A percentile compares a stretch with the other conserved stretches of the same genome.
Conservation (phyloP, 2,329 filamentous ascomycete species). For the Fusarium paranaense region DNA sequence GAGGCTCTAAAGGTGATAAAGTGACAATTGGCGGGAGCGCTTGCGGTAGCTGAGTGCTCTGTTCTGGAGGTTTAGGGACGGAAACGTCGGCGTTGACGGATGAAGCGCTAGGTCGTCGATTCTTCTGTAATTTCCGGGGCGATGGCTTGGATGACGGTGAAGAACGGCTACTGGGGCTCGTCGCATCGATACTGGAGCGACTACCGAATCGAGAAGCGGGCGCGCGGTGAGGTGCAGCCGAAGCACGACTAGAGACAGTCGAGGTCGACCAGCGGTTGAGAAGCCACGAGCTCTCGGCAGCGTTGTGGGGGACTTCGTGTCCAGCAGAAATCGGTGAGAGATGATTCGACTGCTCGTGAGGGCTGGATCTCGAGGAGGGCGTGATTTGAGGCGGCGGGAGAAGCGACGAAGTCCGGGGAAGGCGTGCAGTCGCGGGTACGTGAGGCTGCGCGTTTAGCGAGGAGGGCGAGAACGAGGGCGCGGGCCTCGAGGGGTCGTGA, state of each 20-base stretch:
- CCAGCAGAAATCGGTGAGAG: constrained; percentile 32
- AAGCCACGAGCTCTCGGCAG: constrained; percentile 58
- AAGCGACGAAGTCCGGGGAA: constrained; percentile 58
- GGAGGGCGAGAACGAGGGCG: constrained; percentile 22
- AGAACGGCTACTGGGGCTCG: constrained; percentile 48
- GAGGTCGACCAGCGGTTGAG: constrained; percentile 67
- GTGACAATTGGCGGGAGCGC: constrained; percentile 42
- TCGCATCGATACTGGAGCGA: constrained; percentile 59
- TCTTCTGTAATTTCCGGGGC: constrained; percentile 54
- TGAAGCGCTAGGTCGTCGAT: constrained; percentile 47
- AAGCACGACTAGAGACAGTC: constrained; percentile 61
- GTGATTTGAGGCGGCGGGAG: constrained; percentile 53
- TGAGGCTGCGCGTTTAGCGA: constrained; percentile 42
- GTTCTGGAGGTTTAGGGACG: constrained; percentile 11
- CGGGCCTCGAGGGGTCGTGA: constrained; percentile 34
- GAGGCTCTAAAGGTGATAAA: constrained; percentile 41
- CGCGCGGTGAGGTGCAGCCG: constrained; percentile 48
- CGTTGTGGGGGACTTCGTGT: constrained; percentile 46
- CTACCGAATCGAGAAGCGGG: constrained; percentile 51
- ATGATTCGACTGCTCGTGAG: constrained; percentile 31
- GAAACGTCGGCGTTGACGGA: constrained; percentile 24
- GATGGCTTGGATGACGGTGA: constrained; percentile 46
- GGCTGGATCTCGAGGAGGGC: constrained; percentile 34
- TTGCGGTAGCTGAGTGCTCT: constrained; percentile 28
- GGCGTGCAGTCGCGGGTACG: constrained; percentile 47